These are phyloP conservation scores for Ogataea dorogensis DNA, from an alignment of 805 yeast genomes.

Conservation along the genomic window DNA sequence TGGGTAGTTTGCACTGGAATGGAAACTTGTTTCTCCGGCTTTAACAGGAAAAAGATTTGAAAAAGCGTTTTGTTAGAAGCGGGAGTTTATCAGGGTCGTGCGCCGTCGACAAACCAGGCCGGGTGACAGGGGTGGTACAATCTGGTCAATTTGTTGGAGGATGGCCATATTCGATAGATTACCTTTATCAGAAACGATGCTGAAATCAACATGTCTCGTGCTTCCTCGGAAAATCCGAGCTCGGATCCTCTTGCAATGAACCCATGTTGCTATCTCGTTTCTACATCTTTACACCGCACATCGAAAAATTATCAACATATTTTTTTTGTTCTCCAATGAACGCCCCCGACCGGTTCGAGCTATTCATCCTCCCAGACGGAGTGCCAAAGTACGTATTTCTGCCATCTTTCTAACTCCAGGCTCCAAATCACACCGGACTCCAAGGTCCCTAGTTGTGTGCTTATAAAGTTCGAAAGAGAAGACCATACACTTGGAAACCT, in stretches of 20 bases:
- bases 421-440: conserved; percentile 89
- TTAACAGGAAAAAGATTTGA: conserved; percentile 10
- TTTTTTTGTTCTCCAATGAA: conserved; percentile 55
- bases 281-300: conserved; percentile 11
- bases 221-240: neutral
- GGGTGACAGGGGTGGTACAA: conserved; percentile 10
- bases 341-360: conserved; percentile 98
- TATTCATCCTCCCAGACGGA: conserved; percentile 96
- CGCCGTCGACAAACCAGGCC: conserved; percentile 11
- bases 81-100: conserved; percentile 15
- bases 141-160: too few relatives aligned
- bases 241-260: too few relatives aligned
- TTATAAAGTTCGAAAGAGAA: conserved; percentile 91
- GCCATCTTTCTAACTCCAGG: conserved; percentile 34
- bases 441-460: conserved; percentile 91
- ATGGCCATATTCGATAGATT: too few relatives aligned
- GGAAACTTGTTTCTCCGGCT: conserved; percentile 11
- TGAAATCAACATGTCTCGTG: neutral
- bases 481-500: conserved; percentile 96
- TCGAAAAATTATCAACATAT: conserved; percentile 11
- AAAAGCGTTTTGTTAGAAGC: conserved; percentile 13
- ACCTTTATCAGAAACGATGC: too few relatives aligned
- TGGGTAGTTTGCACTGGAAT: conserved; percentile 2
- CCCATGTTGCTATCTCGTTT: neutral
- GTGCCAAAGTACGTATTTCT: conserved; percentile 70